Evolutionary conservation across 2,329 filamentous ascomycete genomes (phyloP).

Genomic region (Dryadomyces sulphureus): DNA sequence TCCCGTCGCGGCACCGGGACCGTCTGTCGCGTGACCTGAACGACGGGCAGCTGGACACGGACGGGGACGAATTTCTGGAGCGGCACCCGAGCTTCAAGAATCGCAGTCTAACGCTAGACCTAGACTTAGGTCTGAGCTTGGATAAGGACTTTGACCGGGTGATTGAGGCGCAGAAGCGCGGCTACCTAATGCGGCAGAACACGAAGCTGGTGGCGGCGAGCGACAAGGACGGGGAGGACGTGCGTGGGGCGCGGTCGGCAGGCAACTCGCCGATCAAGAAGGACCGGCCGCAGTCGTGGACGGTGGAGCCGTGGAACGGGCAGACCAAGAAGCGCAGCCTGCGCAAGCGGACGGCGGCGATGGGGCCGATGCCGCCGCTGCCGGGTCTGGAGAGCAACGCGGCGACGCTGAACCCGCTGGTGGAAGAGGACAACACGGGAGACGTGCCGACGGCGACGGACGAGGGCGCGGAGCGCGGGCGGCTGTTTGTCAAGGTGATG

Average conservation of each 20-base stretch:
- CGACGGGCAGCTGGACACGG: conserved; percentile 13
- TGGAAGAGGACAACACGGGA: conserved; percentile 50
- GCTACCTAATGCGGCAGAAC: conserved; percentile 96
- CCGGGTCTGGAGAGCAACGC: conserved; percentile 80
- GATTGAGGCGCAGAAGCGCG: conserved; percentile 96
- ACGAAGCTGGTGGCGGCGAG: conserved; percentile 94
- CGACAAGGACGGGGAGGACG: conserved; percentile 49
- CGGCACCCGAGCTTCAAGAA: conserved; percentile 64
- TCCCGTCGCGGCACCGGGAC: conserved; percentile 45
- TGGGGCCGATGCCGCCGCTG: conserved; percentile 62
- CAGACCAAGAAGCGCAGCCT: conserved; percentile 53
- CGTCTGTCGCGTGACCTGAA: conserved; percentile 35
- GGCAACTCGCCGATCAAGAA: conserved; percentile 60
- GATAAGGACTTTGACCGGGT: conserved; percentile 90
- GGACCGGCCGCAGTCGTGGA: conserved; percentile 79
- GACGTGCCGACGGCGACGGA: conserved; percentile 47
- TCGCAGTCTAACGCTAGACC: conserved; percentile 66
- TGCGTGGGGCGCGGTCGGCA: conserved; percentile 41
- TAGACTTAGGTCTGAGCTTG: conserved; percentile 73
- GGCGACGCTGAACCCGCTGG: conserved; percentile 46
- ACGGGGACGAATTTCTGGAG: conserved; percentile 31
- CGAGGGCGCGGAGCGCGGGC: conserved; percentile 73
- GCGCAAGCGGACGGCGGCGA: conserved; percentile 39
- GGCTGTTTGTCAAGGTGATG: conserved; percentile 97
- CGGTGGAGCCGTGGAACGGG: conserved; percentile 91